phyloP scores from a whole-genome alignment of 1,284 basidiomycete genomes.

The Malassezia dermatis region DNA sequence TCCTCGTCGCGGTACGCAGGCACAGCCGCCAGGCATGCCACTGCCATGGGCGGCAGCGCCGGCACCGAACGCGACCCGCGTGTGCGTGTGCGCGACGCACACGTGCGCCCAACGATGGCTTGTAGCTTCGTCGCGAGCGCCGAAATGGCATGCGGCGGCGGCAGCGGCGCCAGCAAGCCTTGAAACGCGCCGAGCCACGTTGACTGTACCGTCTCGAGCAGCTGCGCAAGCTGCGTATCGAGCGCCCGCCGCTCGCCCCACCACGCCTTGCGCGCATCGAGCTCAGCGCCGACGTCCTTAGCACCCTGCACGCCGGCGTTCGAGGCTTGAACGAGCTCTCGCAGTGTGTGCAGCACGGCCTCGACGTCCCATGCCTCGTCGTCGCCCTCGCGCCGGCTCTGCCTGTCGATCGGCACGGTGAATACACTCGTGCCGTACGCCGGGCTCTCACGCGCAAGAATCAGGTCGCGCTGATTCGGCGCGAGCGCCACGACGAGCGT shows the following conservation, averaged over 20 bases:
- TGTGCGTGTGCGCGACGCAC: slow-evolving; percentile 23
- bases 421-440: slow-evolving; percentile 50
- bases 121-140: slow-evolving; percentile 54
- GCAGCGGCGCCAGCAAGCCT: slow-evolving; percentile 22
- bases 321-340: slow-evolving; percentile 65
- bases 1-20: slow-evolving; percentile 76
- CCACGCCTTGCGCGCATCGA: slow-evolving; percentile 60
- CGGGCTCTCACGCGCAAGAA: slow-evolving; percentile 58
- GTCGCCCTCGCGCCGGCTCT: slow-evolving; percentile 64
- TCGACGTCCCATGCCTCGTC: slow-evolving; percentile 62
- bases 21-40: slow-evolving; percentile 77
- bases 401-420: slow-evolving; percentile 68
- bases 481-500: slow-evolving; percentile 54
- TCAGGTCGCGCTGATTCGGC: slow-evolving; percentile 68
- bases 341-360: slow-evolving; percentile 63
- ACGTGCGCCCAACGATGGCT: slow-evolving; percentile 56
- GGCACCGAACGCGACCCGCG: slow-evolving; percentile 51
- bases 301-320: slow-evolving; percentile 68
- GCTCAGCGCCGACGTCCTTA: slow-evolving; percentile 58
- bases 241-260: slow-evolving; percentile 70
- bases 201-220: slow-evolving; percentile 78
- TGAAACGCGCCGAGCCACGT: slow-evolving; percentile 97
- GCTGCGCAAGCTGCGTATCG: slow-evolving; percentile 63
- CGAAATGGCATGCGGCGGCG: slow-evolving; percentile 1
- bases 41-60: slow-evolving; percentile 59